Evolutionary conservation across 2,329 filamentous ascomycete genomes (phyloP).

Genomic region (Xylariaceae sp.): DNA sequence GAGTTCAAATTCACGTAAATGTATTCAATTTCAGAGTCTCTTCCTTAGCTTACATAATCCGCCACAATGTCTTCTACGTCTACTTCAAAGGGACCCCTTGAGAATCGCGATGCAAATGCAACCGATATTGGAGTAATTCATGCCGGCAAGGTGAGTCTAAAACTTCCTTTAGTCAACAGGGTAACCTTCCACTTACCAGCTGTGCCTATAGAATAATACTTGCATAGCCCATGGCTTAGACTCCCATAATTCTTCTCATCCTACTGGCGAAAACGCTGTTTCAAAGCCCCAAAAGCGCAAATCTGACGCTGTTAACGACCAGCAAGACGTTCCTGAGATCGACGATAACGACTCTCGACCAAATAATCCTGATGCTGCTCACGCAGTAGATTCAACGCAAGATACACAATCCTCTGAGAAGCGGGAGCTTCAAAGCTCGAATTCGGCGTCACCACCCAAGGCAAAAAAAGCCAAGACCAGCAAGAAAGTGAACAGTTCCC

Average conservation of each 20-base stretch:
- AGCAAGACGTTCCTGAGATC: constrained; percentile 25
- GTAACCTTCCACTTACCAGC: no score
- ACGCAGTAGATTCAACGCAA: constrained; percentile 33
- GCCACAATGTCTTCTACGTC: not conserved
- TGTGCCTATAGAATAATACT: no score
- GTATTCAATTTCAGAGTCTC: not conserved
- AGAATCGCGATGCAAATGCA: not conserved
- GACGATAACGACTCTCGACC: constrained; percentile 31
- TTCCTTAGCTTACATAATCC: not conserved
- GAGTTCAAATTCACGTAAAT: no score
- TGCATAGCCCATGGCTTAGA: no score
- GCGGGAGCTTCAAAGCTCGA: constrained; percentile 55
- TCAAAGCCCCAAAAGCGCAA: constrained; percentile 31
- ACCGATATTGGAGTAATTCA: not conserved
- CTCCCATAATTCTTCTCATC: no score
- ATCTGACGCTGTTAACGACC: constrained; percentile 27
- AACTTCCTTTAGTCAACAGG: no score
- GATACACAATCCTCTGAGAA: constrained; percentile 57
- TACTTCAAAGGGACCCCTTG: not conserved
- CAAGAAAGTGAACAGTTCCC: constrained; percentile 36
- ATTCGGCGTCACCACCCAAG: constrained; percentile 35
- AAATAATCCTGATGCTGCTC: constrained; percentile 24
- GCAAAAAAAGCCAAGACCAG: constrained; percentile 29
- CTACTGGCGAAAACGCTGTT: not conserved
- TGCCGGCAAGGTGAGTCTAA: no score